Percentiles rank a stretch among this genome's conserved stretches.
These are phyloP conservation scores for Neotropicomus parvogracilis DNA, from an alignment of 1,284 basidiomycete species.

Conservation along the genomic window DNA sequence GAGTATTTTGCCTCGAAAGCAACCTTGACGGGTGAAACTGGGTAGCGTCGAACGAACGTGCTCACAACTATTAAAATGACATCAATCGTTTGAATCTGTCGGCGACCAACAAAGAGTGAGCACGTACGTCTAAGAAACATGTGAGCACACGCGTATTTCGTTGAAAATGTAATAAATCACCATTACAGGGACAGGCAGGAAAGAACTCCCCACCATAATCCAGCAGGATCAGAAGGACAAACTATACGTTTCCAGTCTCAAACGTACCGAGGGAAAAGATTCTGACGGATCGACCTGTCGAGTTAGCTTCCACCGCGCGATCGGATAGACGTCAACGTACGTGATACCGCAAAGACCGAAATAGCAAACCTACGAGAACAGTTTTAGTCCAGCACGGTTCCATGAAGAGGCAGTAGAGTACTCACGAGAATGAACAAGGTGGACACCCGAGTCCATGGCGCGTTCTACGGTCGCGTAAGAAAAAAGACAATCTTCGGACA, in stretches of 20 bases:
- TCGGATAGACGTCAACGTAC: not conserved
- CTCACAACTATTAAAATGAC: conserved; percentile 7
- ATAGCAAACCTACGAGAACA: conserved; percentile 5
- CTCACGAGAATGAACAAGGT: conserved; percentile 7
- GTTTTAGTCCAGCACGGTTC: not conserved
- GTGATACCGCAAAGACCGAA: not conserved
- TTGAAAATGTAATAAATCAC: not conserved
- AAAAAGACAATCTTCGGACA: not conserved
- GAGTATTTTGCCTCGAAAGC: not conserved
- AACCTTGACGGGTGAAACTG: not conserved
- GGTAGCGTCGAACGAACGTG: not conserved
- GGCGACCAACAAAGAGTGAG: not conserved
- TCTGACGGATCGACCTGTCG: not conserved
- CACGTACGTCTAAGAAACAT: not conserved
- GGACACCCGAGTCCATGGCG: conserved; percentile 6
- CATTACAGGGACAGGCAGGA: conserved; percentile 4
- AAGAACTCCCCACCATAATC: conserved; percentile 4
- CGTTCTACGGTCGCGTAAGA: conserved; percentile 3
- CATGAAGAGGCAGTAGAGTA: not conserved
- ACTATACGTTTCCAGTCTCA: not conserved
- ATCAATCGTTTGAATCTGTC: not conserved
- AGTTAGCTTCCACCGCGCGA: not conserved
- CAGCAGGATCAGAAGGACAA: not conserved
- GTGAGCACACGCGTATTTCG: not conserved
- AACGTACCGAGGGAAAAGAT: not conserved